phyloP scores from a whole-genome alignment of 805 yeast species.

The Novakomyces olei region DNA sequence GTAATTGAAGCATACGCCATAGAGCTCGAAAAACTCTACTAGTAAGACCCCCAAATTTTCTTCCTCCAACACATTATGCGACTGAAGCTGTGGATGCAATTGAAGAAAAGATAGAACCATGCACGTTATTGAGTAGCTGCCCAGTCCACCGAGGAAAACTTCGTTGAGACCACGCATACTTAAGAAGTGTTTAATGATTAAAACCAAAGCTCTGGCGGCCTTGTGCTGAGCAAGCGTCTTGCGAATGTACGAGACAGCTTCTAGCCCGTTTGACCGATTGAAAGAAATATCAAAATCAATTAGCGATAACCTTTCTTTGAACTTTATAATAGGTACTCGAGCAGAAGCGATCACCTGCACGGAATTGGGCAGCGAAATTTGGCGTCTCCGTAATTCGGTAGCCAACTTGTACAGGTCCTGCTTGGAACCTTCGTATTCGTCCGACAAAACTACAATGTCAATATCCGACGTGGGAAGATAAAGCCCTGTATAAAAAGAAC shows the following conservation, averaged over 20 bases:
- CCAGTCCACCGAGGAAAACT: constrained; percentile 83
- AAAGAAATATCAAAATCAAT: constrained; percentile 79
- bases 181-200: constrained; percentile 67
- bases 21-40: constrained; percentile 78
- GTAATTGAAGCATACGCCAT: constrained; percentile 75
- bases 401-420: constrained; percentile 52
- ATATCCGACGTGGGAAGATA: constrained; percentile 90
- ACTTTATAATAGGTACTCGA: constrained; percentile 83
- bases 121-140: constrained; percentile 86
- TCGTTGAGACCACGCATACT: constrained; percentile 56
- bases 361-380: constrained; percentile 35
- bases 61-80: constrained; percentile 40
- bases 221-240: constrained; percentile 54
- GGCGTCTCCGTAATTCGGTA: constrained; percentile 36
- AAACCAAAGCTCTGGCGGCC: constrained; percentile 59
- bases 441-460: constrained; percentile 68
- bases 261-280: constrained; percentile 59
- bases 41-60: constrained; percentile 69
- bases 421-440: constrained; percentile 33
- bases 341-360: constrained; percentile 78
- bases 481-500: constrained; percentile 81
- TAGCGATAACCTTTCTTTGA: constrained; percentile 46
- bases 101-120: constrained; percentile 55
- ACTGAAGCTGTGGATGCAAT: constrained; percentile 54
- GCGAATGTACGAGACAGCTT: constrained; percentile 57